Evolutionary conservation across 179 eudicot species (phyloP).

Genomic region (Sideroxylon spinosum): DNA sequence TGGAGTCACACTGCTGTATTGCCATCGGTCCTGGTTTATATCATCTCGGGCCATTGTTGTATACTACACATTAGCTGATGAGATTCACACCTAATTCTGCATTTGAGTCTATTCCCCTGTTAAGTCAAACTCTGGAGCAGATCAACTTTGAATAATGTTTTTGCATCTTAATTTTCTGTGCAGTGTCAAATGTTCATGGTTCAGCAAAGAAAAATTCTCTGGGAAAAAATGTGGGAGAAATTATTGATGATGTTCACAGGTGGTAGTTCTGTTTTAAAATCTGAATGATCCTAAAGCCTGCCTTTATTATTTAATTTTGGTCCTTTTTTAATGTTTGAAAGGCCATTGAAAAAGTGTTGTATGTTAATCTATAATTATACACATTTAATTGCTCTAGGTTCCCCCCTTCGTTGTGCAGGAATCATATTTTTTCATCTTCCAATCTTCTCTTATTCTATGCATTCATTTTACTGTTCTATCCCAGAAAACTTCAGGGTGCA

Average conservation of each 20-base stretch:
- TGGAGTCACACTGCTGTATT: not conserved
- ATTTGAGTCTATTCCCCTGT: not conserved
- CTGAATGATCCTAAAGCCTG: not conserved
- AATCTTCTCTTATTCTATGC: not conserved
- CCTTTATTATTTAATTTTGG: not conserved
- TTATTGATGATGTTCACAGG: constrained; percentile 26
- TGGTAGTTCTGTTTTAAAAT: not conserved
- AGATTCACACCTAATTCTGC: constrained; percentile 1
- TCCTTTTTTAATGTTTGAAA: not conserved
- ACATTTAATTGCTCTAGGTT: not conserved
- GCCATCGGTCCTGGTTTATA: not conserved
- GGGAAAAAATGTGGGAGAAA: constrained; percentile 16
- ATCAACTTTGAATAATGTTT: not conserved
- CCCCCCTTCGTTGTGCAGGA: not conserved
- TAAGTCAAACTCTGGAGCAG: constrained; percentile 4
- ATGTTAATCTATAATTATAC: not conserved
- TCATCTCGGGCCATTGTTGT: not conserved
- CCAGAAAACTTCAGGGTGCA: constrained; percentile 19
- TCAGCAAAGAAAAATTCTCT: constrained; percentile 18
- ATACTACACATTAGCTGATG: not conserved
- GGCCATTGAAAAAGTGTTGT: not conserved
- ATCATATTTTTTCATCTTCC: not conserved
- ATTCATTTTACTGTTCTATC: not conserved
- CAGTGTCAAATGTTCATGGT: constrained; percentile 17
- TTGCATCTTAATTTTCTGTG: constrained; percentile 15